Conservation (phyloP, 179 eudicot genomes). For the Beta lomatogona region DNA sequence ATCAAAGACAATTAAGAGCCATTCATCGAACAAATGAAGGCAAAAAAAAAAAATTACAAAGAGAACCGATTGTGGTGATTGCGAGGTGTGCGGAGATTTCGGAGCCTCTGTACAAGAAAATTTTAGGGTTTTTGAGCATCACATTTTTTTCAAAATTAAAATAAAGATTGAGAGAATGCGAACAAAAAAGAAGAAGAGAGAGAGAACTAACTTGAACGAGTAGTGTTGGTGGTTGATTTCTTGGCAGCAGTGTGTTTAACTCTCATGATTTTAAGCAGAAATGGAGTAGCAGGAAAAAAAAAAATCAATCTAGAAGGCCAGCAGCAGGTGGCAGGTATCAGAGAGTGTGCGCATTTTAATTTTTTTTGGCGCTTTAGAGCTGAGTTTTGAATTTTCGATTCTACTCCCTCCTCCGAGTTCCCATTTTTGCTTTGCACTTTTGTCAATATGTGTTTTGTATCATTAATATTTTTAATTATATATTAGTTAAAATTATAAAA, state of each 20-base stretch:
- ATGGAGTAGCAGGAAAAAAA: neutral
- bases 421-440: too few relatives aligned
- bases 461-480: too few relatives aligned
- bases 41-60: neutral
- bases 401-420: too few relatives aligned
- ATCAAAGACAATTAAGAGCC: too few relatives aligned
- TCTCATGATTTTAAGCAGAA: conserved; percentile 11
- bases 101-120: neutral
- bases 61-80: neutral
- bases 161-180: neutral
- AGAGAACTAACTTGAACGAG: neutral
- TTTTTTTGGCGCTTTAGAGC: too few relatives aligned
- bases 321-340: too few relatives aligned
- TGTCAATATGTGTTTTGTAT: too few relatives aligned
- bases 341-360: too few relatives aligned
- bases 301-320: too few relatives aligned
- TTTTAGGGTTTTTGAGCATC: neutral
- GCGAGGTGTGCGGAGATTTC: neutral
- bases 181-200: neutral
- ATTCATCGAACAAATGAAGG: neutral
- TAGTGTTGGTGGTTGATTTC: neutral
- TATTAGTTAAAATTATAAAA: too few relatives aligned
- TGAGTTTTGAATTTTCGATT: too few relatives aligned
- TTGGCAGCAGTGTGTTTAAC: conserved; percentile 14
- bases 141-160: neutral